Percentiles rank a stretch among this genome's conserved stretches.
These are phyloP conservation scores for Entelexis paramagnoliae DNA, from an alignment of 1,139 yeast genomes.

Conservation along the genomic window DNA sequence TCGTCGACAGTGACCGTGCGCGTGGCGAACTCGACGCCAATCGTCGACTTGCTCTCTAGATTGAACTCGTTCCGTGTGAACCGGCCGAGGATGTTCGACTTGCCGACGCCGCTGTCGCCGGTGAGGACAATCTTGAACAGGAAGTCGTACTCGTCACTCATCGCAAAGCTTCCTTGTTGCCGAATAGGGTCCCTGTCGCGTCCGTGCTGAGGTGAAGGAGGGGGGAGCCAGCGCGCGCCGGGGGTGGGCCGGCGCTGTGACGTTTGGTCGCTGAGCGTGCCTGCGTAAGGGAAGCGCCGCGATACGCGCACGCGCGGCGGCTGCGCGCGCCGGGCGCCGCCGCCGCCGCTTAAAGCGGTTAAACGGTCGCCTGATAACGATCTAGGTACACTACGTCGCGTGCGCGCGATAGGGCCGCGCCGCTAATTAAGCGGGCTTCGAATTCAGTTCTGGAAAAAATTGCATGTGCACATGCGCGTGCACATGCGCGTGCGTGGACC, in stretches of 20 bases:
- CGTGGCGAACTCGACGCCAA: conserved; percentile 97
- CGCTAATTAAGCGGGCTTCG: too few species aligned
- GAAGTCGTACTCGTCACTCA: conserved; percentile 78
- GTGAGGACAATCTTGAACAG: conserved; percentile 90
- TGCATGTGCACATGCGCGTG: too few species aligned
- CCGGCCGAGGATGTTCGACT: conserved; percentile 83
- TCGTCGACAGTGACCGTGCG: conserved; percentile 92
- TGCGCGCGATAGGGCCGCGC: too few species aligned
- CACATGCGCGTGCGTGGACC: too few species aligned
- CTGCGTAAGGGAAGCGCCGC: neutral
- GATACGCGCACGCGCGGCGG: neutral
- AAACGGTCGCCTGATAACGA: too few species aligned
- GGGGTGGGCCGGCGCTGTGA: conserved; percentile 1
- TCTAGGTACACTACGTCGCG: too few species aligned
- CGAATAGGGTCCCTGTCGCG: neutral
- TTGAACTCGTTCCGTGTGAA: conserved; percentile 94
- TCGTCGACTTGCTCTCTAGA: conserved; percentile 86
- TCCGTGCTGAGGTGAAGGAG: neutral
- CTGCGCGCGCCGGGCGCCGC: too few species aligned
- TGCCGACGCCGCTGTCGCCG: conserved; percentile 97
- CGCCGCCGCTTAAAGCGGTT: too few species aligned
- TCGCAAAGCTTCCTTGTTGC: conserved; percentile 16
- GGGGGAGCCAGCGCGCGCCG: conserved; percentile 1
- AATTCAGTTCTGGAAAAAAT: too few species aligned
- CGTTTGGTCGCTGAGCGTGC: neutral